These are phyloP conservation scores for Verticillium nubilum DNA, from an alignment of 2,329 filamentous ascomycete species.

Conservation along the genomic window DNA sequence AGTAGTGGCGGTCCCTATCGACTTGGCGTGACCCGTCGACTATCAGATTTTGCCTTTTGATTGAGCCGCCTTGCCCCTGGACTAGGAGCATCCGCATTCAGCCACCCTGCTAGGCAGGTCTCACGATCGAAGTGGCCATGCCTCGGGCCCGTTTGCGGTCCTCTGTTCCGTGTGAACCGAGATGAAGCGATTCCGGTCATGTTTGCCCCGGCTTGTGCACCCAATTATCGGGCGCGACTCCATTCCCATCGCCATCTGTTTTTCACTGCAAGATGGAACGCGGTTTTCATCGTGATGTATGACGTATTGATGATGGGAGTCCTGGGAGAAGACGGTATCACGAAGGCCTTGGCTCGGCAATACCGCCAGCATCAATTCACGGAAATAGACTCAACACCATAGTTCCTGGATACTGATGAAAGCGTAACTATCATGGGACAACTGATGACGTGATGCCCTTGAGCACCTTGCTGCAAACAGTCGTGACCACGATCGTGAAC, in stretches of 20 bases:
- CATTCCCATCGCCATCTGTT: not conserved
- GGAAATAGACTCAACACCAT: not conserved
- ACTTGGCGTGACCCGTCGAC: not conserved
- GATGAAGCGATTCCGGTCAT: not conserved
- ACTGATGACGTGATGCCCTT: not conserved
- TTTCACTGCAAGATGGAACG: not conserved
- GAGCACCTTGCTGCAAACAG: not conserved
- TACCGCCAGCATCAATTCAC: not conserved
- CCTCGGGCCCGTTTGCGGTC: not conserved
- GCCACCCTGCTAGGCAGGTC: not conserved
- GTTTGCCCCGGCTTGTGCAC: not conserved
- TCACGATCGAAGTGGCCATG: not conserved
- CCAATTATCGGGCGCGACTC: not conserved
- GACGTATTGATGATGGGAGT: not conserved
- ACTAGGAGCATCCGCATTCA: not conserved
- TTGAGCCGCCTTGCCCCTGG: not conserved
- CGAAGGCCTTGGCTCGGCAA: not conserved
- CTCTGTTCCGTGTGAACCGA: not conserved
- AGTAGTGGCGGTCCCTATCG: not conserved
- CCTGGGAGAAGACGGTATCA: not conserved
- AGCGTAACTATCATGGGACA: not conserved
- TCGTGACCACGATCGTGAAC: not conserved
- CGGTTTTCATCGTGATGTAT: not conserved
- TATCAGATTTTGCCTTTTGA: not conserved
- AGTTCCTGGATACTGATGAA: not conserved